Evolutionary conservation across 768 basidiomycete genomes (phyloP), one percentile per base, ranked within the genome.

Genomic region (Mycena rosella): DNA sequence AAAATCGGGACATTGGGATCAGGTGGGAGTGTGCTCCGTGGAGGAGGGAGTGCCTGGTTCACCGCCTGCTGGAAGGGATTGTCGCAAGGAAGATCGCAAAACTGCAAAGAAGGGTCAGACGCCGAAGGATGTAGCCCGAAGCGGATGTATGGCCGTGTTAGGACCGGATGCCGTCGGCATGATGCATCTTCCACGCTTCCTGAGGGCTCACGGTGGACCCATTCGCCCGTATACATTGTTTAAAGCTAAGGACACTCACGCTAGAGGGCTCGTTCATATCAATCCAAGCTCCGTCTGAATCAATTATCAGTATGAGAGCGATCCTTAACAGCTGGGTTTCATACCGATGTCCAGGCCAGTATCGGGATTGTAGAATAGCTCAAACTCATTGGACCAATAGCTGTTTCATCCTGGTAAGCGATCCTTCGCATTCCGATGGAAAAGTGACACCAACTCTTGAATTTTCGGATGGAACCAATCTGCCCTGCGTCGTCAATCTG

Each of bases 231-330:
- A n/a, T n/a, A n/a, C n/a, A n/a, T n/a, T n/a, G n/a, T n/a, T n/a
- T 38, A 47, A 38, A 40, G 48, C 24, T 18, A 20, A 26, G 36
- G 27, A 22, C 20, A 74, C 86, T 27, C 69, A 91, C 90, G 65
- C 84, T 91, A 4, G 89, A 76, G 8, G 91, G 91, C 66, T 92
- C 91, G 74, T 92, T 91, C 90, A 90, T 91, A 69, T 91, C 89
- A 27, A 91, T 91, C 92, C 91, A 92, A 20, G 85, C 85, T 13
- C 90, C 91, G 67, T 91, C 64, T 57, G 24, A n/a, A n/a, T n/a
- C 26, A 36, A 24, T 30, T 26, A n/a, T n/a, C n/a, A n/a, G 11
- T 20, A 57, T 57, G 24, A 60, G 47, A 60, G 47, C 51, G 13
- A 24, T 59, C 48, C 8, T 20, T 24, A 14, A 20, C 32, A n/a